phyloP scores from a whole-genome alignment of 345 rosid genomes.

The Cardamine resedifolia region DNA sequence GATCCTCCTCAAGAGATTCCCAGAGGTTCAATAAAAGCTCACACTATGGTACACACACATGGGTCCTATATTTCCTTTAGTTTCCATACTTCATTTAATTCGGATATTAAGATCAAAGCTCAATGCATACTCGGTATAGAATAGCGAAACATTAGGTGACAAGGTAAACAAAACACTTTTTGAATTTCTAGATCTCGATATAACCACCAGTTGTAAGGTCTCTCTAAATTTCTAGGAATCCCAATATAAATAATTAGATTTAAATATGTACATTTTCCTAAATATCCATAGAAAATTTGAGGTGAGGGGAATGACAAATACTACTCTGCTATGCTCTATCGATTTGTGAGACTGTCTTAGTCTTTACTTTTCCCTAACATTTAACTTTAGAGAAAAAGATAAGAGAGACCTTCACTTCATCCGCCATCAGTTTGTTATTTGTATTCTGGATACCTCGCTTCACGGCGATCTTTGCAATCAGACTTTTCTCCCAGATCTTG shows the following conservation, averaged over 20 bases:
- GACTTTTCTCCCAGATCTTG: slow-evolving; percentile 93
- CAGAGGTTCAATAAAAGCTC: neutral
- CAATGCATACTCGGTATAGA: neutral
- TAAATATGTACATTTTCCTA: neutral
- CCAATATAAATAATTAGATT: neutral
- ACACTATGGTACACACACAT: neutral
- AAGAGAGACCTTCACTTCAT: slow-evolving; percentile 79
- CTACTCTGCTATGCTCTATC: slow-evolving; percentile 5
- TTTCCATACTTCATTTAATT: neutral
- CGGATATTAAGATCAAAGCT: neutral
- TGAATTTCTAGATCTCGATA: neutral
- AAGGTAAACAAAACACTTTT: neutral
- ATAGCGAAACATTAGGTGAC: neutral
- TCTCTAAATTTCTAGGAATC: neutral
- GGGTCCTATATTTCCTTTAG: neutral
- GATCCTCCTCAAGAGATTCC: slow-evolving; percentile 8
- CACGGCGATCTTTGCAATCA: slow-evolving; percentile 82
- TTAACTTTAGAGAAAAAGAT: neutral
- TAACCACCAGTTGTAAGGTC: neutral
- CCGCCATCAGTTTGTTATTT: slow-evolving; percentile 95
- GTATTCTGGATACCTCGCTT: slow-evolving; percentile 98
- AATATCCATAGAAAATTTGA: neutral
- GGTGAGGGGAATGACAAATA: neutral
- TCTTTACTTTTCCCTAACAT: neutral
- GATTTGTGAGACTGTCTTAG: neutral